phyloP scores from a whole-genome alignment of 352 stramenopile species.

The Pythium phragmitis region DNA sequence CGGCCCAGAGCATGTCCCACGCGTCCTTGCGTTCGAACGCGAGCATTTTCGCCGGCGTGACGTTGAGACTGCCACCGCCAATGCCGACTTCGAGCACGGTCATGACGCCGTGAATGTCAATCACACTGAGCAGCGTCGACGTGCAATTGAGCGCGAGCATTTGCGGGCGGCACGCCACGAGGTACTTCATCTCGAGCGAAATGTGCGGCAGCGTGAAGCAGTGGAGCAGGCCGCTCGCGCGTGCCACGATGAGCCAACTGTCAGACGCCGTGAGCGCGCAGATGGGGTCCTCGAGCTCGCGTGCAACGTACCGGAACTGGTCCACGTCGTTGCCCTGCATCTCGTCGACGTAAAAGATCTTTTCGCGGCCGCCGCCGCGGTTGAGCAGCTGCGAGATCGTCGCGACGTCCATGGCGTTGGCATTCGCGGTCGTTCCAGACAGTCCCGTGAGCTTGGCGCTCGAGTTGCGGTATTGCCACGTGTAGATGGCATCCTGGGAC shows the following conservation, averaged over 20 bases:
- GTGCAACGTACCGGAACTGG: constrained; percentile 64
- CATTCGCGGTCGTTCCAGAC: constrained; percentile 30
- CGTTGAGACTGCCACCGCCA: constrained; percentile 58
- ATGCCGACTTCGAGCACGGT: constrained; percentile 84
- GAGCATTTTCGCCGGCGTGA: constrained; percentile 68
- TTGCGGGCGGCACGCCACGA: constrained; percentile 77
- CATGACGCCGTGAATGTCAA: constrained; percentile 89
- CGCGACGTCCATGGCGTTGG: constrained; percentile 46
- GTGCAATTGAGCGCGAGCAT: constrained; percentile 89
- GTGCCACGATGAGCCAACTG: constrained; percentile 80
- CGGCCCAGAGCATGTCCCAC: constrained; percentile 91
- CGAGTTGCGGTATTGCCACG: constrained; percentile 92
- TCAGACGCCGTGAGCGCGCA: constrained; percentile 85
- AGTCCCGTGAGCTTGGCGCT: constrained; percentile 75
- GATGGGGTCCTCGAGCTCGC: constrained; percentile 83
- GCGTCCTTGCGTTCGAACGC: constrained; percentile 86
- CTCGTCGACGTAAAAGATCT: constrained; percentile 90
- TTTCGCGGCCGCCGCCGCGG: constrained; percentile 70
- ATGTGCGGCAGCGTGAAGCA: constrained; percentile 92
- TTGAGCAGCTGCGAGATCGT: constrained; percentile 70
- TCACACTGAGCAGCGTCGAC: constrained; percentile 82
- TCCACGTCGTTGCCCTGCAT: constrained; percentile 72
- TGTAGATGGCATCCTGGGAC: constrained; percentile 84
- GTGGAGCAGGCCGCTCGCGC: constrained; percentile 81
- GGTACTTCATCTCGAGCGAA: constrained; percentile 90